These are phyloP conservation scores for Cercospora berteroae DNA, from an alignment of 2,329 filamentous ascomycete genomes.

Conservation along the genomic window DNA sequence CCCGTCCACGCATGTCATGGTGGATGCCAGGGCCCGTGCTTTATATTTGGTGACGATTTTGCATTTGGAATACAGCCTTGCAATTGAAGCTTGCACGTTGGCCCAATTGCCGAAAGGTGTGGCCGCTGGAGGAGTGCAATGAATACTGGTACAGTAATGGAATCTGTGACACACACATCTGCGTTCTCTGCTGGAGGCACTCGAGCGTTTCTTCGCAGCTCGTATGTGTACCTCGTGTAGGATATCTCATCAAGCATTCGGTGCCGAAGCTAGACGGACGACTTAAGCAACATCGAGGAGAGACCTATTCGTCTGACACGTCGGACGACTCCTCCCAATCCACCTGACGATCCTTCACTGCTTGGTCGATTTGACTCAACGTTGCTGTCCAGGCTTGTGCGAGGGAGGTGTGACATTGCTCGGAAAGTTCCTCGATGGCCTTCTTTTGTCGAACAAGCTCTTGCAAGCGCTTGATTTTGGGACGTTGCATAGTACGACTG, in stretches of 20 bases:
- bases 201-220: too few species aligned
- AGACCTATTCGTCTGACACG: not conserved
- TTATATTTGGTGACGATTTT: not conserved
- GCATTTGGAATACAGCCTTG: not conserved
- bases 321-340: constrained; percentile 3
- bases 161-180: not conserved
- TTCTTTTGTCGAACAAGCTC: constrained; percentile 25
- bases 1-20: not conserved
- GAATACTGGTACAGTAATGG: not conserved
- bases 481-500: constrained; percentile 15
- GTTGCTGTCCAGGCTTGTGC: constrained; percentile 18
- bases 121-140: not conserved
- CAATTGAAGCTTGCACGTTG: not conserved
- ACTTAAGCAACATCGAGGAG: not conserved
- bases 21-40: not conserved
- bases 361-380: constrained; percentile 23
- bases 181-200: not conserved
- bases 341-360: constrained; percentile 21
- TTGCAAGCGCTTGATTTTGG: constrained; percentile 27
- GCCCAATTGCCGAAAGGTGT: not conserved
- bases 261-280: too few species aligned
- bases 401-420: constrained; percentile 14
- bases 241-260: too few species aligned
- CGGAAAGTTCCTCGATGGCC: constrained; percentile 20
- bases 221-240: too few species aligned